Base-by-base conservation (phyloP, 2,329 filamentous ascomycete species). In the Alternaria sp. region DNA sequence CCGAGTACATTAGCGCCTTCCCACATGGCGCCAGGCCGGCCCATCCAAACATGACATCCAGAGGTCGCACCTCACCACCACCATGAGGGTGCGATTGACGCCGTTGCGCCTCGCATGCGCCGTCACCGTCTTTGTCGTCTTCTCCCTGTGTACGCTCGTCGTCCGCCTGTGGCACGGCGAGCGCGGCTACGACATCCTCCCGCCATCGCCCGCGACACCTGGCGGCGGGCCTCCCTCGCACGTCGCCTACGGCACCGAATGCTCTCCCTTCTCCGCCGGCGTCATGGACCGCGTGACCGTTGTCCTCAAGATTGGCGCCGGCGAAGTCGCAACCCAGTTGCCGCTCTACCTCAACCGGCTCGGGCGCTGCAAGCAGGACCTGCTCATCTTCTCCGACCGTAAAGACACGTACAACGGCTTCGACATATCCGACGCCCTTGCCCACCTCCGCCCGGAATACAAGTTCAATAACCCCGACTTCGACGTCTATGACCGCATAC, bases 341-440 rank as follows among this genome's bases (percentile, higher is more conserved):
- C 85, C 86, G 2, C 73, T 81, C 6, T 86, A 87, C 68, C 81
- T 87, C 62, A 73, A 81, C 59, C 86, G 85, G 1, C 85, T 85
- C 3, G 79, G 87, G 44, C 80, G 80, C 67, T 88, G 86, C 76
- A 81, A 86, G 54, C 83, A 83, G 49, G 77, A 88, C 72, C 82
- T 83, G 51, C 80, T 84, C 30, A 81, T 88, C 67, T 87, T 86
- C 75, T 88, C 86, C 39, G 87, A 88, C 72, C 84, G 83, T 65
- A 83, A 84, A 39, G 85, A 86, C 68, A 76, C 79, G 83, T 57
- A 78, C 80, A 39, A 84, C 82, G 57, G 79, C 82, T 61, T 80
- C 78, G 77, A 85, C 61, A 81, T 87, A 67, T 79, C 80, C 51
- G 76, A 78, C 59, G 70, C 72, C 51, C 79, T 87, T n/a, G 79